Conservation (phyloP, 2,329 filamentous ascomycete species). For the Xylaria sp. region DNA sequence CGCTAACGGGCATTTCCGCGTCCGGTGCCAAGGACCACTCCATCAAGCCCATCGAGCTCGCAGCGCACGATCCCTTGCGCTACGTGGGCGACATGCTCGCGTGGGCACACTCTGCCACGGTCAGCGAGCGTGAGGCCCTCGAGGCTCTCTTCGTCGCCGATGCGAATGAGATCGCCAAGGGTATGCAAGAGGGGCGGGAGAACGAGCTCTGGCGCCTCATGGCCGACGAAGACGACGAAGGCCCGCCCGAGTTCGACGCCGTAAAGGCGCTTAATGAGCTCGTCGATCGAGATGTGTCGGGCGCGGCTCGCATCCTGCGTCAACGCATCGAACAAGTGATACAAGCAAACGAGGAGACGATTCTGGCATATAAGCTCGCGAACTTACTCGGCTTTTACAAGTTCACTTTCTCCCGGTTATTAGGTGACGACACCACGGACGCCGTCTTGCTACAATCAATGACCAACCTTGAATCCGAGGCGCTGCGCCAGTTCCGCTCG, state of each 20-base stretch:
- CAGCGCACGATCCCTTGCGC: constrained; percentile 88
- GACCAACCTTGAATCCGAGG: constrained; percentile 74
- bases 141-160: constrained; percentile 92
- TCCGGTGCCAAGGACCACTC: constrained; percentile 67
- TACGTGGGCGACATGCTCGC: constrained; percentile 98
- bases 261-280: constrained; percentile 83
- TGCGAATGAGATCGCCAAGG: constrained; percentile 85
- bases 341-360: constrained; percentile 89
- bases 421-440: constrained; percentile 63
- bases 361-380: constrained; percentile 87
- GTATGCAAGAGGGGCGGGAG: constrained; percentile 80
- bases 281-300: constrained; percentile 84
- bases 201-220: constrained; percentile 84
- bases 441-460: constrained; percentile 78
- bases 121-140: constrained; percentile 91
- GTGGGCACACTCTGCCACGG: constrained; percentile 93
- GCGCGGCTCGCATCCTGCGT: constrained; percentile 83
- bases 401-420: constrained; percentile 81
- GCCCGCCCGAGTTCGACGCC: constrained; percentile 75
- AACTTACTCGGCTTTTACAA: constrained; percentile 92
- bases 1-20: constrained; percentile 77
- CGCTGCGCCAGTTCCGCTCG: constrained; percentile 82
- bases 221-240: constrained; percentile 62
- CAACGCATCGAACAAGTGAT: constrained; percentile 92
- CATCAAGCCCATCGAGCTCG: constrained; percentile 91